These are phyloP conservation scores for Pyrus bretschneideri DNA, from an alignment of 306 rosid genomes.

Conservation along the genomic window DNA sequence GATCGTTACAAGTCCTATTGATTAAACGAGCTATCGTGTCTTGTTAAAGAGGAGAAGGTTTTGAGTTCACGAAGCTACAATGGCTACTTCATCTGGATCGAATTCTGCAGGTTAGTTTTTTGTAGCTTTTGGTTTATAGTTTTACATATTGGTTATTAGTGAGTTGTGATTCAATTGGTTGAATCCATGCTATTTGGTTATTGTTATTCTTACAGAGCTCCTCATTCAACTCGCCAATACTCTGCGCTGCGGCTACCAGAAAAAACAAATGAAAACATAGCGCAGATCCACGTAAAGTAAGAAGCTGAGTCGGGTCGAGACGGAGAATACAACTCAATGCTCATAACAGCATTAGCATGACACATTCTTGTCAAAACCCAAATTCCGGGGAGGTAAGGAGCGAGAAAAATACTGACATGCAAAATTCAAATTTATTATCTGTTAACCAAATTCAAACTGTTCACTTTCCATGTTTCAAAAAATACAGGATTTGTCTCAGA, in stretches of 20 bases:
- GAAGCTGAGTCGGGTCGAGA: not conserved
- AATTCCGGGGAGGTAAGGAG: not conserved
- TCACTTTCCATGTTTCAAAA: conserved; percentile 55
- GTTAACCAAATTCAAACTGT: conserved; percentile 47
- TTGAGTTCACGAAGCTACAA: too few relatives aligned
- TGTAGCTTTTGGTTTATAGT: too few relatives aligned
- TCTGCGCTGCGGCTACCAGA: not conserved
- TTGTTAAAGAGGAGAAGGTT: too few relatives aligned
- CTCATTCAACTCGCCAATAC: not conserved
- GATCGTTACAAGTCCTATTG: too few relatives aligned
- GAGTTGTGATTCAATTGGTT: too few relatives aligned
- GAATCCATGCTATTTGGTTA: too few relatives aligned
- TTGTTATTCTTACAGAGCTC: not conserved
- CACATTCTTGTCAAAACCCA: not conserved
- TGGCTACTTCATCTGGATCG: too few relatives aligned
- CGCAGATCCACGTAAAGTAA: not conserved
- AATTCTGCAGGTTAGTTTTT: too few relatives aligned
- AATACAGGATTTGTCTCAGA: conserved; percentile 47
- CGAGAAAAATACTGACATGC: not conserved
- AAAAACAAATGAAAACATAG: not conserved
- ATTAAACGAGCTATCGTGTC: too few relatives aligned
- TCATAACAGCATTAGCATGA: not conserved
- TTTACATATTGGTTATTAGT: too few relatives aligned
- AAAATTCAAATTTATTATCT: conserved; percentile 18
- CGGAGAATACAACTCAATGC: not conserved